A percentile compares a stretch with the other conserved stretches of the same genome.
These are phyloP conservation scores for Nigrospora sphaerica DNA, from an alignment of 2,329 filamentous ascomycete genomes.

Conservation along the genomic window DNA sequence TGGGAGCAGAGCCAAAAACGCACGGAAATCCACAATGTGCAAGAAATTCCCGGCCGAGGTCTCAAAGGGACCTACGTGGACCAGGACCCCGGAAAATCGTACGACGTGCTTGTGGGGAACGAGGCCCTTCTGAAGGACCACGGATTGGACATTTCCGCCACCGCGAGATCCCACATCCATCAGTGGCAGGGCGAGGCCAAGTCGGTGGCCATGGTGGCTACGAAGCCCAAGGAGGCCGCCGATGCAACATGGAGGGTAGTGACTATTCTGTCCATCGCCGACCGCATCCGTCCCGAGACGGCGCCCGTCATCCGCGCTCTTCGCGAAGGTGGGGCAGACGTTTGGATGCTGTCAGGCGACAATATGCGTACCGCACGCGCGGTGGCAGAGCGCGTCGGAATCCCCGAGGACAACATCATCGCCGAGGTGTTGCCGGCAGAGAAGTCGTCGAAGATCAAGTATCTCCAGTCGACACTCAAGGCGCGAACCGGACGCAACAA, in stretches of 20 bases:
- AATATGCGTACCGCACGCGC: constrained; percentile 78
- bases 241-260: constrained; percentile 41
- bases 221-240: constrained; percentile 16
- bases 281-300: constrained; percentile 73
- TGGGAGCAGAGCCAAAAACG: constrained; percentile 21
- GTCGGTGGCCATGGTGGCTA: constrained; percentile 54
- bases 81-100: constrained; percentile 20
- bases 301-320: constrained; percentile 57
- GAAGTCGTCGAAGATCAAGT: constrained; percentile 66
- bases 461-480: constrained; percentile 49
- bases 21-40: constrained; percentile 33
- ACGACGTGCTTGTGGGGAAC: constrained; percentile 62
- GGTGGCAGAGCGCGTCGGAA: constrained; percentile 70
- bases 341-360: constrained; percentile 93
- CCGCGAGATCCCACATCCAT: constrained; percentile 31
- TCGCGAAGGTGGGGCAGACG: constrained; percentile 56
- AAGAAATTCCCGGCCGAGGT: constrained; percentile 67
- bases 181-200: constrained; percentile 58
- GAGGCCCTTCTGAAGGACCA: constrained; percentile 58
- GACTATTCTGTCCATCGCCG: constrained; percentile 69
- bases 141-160: constrained; percentile 28
- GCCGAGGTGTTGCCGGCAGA: constrained; percentile 80
- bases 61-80: constrained; percentile 49
- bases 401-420: constrained; percentile 66
- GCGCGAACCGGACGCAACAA: constrained; percentile 13